phyloP scores from a whole-genome alignment of 345 rosid genomes.

The Sonneratia alba region DNA sequence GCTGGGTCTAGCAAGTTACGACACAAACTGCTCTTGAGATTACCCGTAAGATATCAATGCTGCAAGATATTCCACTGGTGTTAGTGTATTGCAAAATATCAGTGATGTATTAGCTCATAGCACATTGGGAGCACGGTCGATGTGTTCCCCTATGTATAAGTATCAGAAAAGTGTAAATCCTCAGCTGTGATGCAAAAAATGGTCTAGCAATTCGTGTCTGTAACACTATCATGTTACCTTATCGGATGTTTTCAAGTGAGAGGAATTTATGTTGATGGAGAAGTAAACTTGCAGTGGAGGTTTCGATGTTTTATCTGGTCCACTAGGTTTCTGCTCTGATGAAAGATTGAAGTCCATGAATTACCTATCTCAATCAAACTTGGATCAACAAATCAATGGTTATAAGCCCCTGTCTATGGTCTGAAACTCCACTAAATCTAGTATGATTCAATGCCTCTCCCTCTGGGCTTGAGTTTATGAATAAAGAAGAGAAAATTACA shows the following conservation, averaged over 20 bases:
- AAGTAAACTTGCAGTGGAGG: conserved; percentile 1
- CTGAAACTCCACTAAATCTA: too few relatives aligned
- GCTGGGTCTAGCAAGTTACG: conserved; percentile 81
- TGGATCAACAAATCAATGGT: too few relatives aligned
- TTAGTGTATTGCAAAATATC: conserved; percentile 10
- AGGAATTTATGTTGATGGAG: not conserved
- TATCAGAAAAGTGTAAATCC: conserved; percentile 1
- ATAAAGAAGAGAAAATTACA: too few relatives aligned
- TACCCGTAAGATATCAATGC: not conserved
- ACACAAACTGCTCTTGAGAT: conserved; percentile 67
- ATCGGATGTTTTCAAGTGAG: not conserved
- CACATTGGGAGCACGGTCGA: not conserved
- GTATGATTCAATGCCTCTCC: too few relatives aligned
- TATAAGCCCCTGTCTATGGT: too few relatives aligned
- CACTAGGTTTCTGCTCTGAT: not conserved
- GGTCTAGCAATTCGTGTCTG: conserved; percentile 2
- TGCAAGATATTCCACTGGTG: not conserved
- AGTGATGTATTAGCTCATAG: conserved; percentile 15
- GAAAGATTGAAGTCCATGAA: too few relatives aligned
- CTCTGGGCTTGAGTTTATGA: too few relatives aligned
- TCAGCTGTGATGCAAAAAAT: not conserved
- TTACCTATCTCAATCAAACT: too few relatives aligned
- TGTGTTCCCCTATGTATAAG: not conserved
- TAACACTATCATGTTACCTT: not conserved
- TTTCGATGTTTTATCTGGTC: not conserved